Evolutionary conservation across 164 flowering plant genomes (phyloP).

Genomic region (Umbellularia californica): DNA sequence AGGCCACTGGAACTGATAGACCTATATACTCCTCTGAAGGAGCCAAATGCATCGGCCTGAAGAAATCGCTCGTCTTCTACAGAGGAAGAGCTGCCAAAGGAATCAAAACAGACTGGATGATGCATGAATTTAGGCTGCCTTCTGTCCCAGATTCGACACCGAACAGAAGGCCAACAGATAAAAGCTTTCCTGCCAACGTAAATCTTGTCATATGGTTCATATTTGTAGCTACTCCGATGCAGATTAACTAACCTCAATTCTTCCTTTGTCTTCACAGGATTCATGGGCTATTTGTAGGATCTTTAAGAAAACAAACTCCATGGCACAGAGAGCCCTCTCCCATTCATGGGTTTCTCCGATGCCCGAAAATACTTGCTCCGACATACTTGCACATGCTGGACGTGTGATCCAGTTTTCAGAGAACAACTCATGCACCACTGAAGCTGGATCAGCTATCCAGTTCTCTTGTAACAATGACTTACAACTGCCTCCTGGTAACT

Average conservation of each 20-base stretch:
- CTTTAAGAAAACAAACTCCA: slow-evolving; percentile 81
- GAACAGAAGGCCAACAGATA: slow-evolving; percentile 49
- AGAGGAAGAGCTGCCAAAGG: slow-evolving; percentile 97
- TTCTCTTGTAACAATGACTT: slow-evolving; percentile 29
- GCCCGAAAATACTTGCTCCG: slow-evolving; percentile 30
- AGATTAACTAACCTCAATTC: neutral
- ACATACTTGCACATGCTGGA: slow-evolving; percentile 23
- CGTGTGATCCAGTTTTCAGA: slow-evolving; percentile 42
- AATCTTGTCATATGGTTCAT: slow-evolving; percentile 1
- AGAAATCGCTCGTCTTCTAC: slow-evolving; percentile 96
- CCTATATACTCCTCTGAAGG: slow-evolving; percentile 88
- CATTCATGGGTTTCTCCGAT: slow-evolving; percentile 66
- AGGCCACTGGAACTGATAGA: slow-evolving; percentile 93
- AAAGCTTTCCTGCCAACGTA: slow-evolving; percentile 61
- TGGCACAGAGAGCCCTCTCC: slow-evolving; percentile 71
- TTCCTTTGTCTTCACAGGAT: slow-evolving; percentile 54
- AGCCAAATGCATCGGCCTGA: slow-evolving; percentile 81
- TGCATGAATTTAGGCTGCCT: slow-evolving; percentile 96
- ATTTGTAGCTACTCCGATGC: neutral
- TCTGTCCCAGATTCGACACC: slow-evolving; percentile 43
- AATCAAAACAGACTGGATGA: slow-evolving; percentile 97
- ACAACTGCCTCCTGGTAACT: slow-evolving; percentile 20
- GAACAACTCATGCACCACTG: slow-evolving; percentile 50
- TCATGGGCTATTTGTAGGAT: slow-evolving; percentile 98
- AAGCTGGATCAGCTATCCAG: slow-evolving; percentile 35